Evolutionary conservation across 768 basidiomycete genomes (phyloP).

Genomic region (Mrakia blollopis): DNA sequence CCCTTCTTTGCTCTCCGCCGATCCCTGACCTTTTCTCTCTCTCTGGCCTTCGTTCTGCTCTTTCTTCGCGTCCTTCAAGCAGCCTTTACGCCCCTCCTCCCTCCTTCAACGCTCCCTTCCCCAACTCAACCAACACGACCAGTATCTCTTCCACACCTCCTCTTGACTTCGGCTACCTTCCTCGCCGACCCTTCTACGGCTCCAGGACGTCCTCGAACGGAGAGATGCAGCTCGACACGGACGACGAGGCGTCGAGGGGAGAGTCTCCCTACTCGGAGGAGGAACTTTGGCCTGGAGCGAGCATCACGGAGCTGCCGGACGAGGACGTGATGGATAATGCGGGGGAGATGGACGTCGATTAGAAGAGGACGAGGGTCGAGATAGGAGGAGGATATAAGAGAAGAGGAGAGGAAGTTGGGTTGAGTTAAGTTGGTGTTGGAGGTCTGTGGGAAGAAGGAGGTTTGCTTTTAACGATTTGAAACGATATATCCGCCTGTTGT

Average conservation of each 20-base stretch:
- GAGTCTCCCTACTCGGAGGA: not conserved
- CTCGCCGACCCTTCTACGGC: not conserved
- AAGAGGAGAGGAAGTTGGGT: not conserved
- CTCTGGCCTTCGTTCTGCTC: too few relatives aligned
- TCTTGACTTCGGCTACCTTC: not conserved
- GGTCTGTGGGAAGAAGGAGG: not conserved
- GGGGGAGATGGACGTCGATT: constrained; percentile 13
- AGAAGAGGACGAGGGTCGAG: not conserved
- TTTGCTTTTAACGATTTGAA: constrained; percentile 14
- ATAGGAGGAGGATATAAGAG: not conserved
- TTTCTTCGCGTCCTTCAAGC: not conserved
- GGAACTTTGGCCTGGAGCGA: not conserved
- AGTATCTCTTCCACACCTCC: not conserved
- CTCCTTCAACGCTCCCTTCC: not conserved
- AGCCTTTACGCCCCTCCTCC: constrained; percentile 6
- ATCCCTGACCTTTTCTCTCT: not conserved
- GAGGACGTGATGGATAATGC: not conserved
- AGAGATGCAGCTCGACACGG: constrained; percentile 7
- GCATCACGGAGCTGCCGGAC: not conserved
- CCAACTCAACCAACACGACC: not conserved
- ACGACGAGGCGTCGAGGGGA: not conserved
- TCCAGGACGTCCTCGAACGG: not conserved
- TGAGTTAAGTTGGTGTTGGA: not conserved
- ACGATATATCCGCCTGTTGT: not conserved
- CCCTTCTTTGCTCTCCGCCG: not conserved